These are phyloP conservation scores for Erysimum cheiri DNA, from an alignment of 441 rosid species.

Conservation along the genomic window DNA sequence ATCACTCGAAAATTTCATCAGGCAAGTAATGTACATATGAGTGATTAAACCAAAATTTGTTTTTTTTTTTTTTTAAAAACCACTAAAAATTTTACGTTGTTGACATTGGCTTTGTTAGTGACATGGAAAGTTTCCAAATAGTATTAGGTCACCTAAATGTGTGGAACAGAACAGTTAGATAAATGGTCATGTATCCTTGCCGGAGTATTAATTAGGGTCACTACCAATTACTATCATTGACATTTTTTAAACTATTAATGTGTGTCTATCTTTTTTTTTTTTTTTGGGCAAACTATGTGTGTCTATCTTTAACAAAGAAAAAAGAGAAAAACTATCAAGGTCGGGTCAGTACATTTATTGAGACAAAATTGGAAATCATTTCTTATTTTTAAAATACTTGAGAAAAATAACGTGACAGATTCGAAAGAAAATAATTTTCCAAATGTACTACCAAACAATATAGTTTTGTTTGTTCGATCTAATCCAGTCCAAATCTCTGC, in stretches of 20 bases:
- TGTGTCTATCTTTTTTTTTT: conserved; percentile 14
- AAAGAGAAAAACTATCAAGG: neutral
- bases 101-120: conserved; percentile 17
- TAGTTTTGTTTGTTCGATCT: neutral
- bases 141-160: conserved; percentile 37
- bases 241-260: conserved; percentile 15
- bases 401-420: neutral
- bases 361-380: neutral
- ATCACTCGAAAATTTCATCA: neutral
- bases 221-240: neutral
- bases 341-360: conserved; percentile 1
- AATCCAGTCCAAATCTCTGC: neutral
- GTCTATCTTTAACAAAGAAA: too few species aligned
- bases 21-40: neutral
- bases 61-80: too few species aligned
- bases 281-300: too few species aligned
- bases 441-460: neutral
- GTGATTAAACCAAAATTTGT: neutral
- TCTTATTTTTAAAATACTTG: neutral
- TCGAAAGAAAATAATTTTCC: neutral
- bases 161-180: conserved; percentile 30
- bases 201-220: conserved; percentile 24
- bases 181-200: conserved; percentile 17
- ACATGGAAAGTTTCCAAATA: conserved; percentile 29
- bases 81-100: neutral